Evolutionary conservation across 1,284 basidiomycete genomes (phyloP), one percentile per base, ranked within the genome.

Genomic region (Apiotrichum gracile): DNA sequence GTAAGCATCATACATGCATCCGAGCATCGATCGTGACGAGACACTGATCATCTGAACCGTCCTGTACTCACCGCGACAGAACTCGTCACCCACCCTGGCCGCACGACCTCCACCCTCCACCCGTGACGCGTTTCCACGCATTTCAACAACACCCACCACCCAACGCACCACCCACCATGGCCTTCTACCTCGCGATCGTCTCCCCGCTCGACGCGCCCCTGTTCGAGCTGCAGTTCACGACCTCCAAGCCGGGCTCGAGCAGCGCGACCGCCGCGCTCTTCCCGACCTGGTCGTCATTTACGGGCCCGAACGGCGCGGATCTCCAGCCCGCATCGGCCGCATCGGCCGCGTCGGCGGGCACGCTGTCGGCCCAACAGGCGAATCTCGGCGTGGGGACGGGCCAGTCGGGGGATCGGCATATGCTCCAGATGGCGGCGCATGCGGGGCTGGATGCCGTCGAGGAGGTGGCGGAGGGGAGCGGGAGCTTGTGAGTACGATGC

Each of bases 351-450:
- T 16, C 34, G 2, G 16, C 16, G 34, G 21, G 16, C 34, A 35
- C 34, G 34, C 17, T 17, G 10, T 5, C 19, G 9, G 38, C 38
- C 5, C n/a, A 27, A 46, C 26, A 49, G 54, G 22, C 39, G 34
- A 56, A 44, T 31, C 42, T 57, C 26, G 59, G 55, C 19, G 57
- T 31, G 7, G 34, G 24, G 38, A 22, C 29, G 14, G 53, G 52
- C 9, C 48, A 47, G 14, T 52, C 25, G n/a, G 54, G 82, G 14
- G 90, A 92, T 66, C 81, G 88, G 50, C 89, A 94, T 81, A 87
- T 97, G 54, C 87, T 93, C 62, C 91, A 97, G 78, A 92, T 97
- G 87, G 88, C 96, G 65, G 91, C 91, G 35, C 92, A 96, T 71
- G 90, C 90, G 43, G 89, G 87, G 64, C 76, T 97, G 68, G 92